phyloP scores from a whole-genome alignment of 2,329 filamentous ascomycete species.

The Aspergillus sp. region DNA sequence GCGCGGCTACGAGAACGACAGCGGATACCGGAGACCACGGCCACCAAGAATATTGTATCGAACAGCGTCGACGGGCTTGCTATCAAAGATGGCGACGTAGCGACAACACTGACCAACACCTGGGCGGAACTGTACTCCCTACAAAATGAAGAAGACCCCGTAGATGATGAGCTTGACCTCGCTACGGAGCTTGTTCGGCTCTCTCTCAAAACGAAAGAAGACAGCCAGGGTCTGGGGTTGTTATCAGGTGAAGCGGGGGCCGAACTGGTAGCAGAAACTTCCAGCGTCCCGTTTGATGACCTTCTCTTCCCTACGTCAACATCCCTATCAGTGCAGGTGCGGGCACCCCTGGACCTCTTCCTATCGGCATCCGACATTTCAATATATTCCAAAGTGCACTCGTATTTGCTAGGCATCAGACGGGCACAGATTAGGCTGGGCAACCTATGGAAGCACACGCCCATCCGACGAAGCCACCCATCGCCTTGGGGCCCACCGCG shows the following conservation, averaged over 20 bases:
- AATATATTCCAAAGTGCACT: constrained; percentile 79
- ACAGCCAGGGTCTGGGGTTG: constrained; percentile 27
- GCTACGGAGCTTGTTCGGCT: constrained; percentile 76
- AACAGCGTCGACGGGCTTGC: constrained; percentile 63
- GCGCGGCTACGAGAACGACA: constrained; percentile 73
- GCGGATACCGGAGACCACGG: constrained; percentile 52
- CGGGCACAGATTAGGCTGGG: constrained; percentile 82
- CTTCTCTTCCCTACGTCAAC: constrained; percentile 78
- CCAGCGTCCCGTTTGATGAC: constrained; percentile 64
- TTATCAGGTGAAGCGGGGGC: constrained; percentile 20
- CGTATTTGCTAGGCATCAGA: constrained; percentile 82
- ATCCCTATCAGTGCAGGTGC: constrained; percentile 68
- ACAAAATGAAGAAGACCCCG: constrained; percentile 72
- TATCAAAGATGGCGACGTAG: constrained; percentile 85
- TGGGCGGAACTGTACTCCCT: constrained; percentile 79
- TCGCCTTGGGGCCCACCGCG: constrained; percentile 65
- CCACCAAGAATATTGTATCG: constrained; percentile 51
- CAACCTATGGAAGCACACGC: constrained; percentile 81
- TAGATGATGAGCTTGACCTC: constrained; percentile 74
- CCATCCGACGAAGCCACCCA: constrained; percentile 74
- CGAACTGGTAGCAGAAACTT: constrained; percentile 37
- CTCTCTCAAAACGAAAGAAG: constrained; percentile 44
- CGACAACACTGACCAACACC: constrained; percentile 71
- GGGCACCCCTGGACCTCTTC: constrained; percentile 84
- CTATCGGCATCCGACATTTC: constrained; percentile 73